phyloP scores from a whole-genome alignment of 2,329 filamentous ascomycete species.

The Phyllachora maydis region DNA sequence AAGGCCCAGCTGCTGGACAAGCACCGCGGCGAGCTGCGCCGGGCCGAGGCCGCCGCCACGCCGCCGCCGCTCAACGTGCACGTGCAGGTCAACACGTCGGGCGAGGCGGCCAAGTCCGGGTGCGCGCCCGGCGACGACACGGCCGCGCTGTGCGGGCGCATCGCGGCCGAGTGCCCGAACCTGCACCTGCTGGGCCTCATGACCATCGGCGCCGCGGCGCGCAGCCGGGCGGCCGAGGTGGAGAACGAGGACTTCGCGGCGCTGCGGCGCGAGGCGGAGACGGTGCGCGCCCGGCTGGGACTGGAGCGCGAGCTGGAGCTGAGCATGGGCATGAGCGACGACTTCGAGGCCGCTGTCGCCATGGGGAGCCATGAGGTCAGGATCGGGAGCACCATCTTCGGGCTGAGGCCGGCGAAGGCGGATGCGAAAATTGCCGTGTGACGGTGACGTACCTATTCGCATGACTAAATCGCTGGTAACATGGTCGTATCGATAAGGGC shows the following conservation, averaged over 20 bases:
- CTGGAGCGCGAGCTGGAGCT: constrained; percentile 48
- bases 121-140: constrained; percentile 45
- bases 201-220: constrained; percentile 91
- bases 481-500: constrained; percentile 4
- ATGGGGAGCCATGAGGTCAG: constrained; percentile 79
- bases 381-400: constrained; percentile 88
- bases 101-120: constrained; percentile 71
- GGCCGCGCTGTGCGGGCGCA: constrained; percentile 43
- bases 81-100: constrained; percentile 90
- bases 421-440: constrained; percentile 49
- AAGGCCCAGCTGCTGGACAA: constrained; percentile 72
- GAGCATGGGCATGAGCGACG: constrained; percentile 97
- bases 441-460: too few relatives aligned
- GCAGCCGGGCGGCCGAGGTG: constrained; percentile 50
- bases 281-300: constrained; percentile 41
- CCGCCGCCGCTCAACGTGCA: constrained; percentile 49
- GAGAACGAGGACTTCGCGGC: constrained; percentile 78
- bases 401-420: constrained; percentile 55
- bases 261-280: constrained; percentile 49
- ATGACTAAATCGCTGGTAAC: too few relatives aligned
- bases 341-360: constrained; percentile 74
- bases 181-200: constrained; percentile 68
- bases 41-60: constrained; percentile 14
- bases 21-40: constrained; percentile 33
- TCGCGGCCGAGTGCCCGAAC: constrained; percentile 50